Percentiles rank a stretch among this genome's conserved stretches.
Conservation (phyloP, 257 asterid genomes). For the Anisodus tanguticus region DNA sequence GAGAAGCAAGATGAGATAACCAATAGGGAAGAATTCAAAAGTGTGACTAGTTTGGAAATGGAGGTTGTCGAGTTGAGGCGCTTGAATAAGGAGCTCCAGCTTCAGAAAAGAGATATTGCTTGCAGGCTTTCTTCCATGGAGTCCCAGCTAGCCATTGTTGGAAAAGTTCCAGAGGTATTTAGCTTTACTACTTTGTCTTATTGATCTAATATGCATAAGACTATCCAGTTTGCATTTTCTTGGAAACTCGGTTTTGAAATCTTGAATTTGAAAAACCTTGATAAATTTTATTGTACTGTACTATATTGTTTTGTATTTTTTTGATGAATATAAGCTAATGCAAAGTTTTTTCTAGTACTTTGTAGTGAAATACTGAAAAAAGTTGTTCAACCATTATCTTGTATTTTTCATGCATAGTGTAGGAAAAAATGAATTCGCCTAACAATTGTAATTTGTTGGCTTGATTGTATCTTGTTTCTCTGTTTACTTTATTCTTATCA, state of each 20-base stretch:
- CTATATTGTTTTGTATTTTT: too few species aligned
- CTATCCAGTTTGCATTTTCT: not conserved
- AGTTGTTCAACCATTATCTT: slow-evolving; percentile 27
- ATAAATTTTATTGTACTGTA: not conserved
- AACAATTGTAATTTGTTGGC: not conserved
- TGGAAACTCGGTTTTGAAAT: not conserved
- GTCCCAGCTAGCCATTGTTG: slow-evolving; percentile 53
- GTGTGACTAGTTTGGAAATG: slow-evolving; percentile 55
- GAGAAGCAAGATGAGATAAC: slow-evolving; percentile 48
- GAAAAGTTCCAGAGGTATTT: slow-evolving; percentile 68
- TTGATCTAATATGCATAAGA: not conserved
- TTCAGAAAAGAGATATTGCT: slow-evolving; percentile 81
- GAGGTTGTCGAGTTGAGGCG: slow-evolving; percentile 91
- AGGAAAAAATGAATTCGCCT: not conserved
- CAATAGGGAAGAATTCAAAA: slow-evolving; percentile 42
- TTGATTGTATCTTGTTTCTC: slow-evolving; percentile 1
- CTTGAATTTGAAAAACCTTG: slow-evolving; percentile 8
- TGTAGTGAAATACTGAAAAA: slow-evolving; percentile 22
- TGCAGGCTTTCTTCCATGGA: slow-evolving; percentile 73
- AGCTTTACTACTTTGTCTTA: slow-evolving; percentile 18
- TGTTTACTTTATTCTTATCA: slow-evolving; percentile 35
- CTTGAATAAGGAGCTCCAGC: slow-evolving; percentile 91
- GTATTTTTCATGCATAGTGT: not conserved
- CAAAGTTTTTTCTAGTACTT: not conserved
- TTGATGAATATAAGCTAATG: not conserved